Conservation (phyloP, 2,329 filamentous ascomycete species). For the Alternaria novae-zelandiae region DNA sequence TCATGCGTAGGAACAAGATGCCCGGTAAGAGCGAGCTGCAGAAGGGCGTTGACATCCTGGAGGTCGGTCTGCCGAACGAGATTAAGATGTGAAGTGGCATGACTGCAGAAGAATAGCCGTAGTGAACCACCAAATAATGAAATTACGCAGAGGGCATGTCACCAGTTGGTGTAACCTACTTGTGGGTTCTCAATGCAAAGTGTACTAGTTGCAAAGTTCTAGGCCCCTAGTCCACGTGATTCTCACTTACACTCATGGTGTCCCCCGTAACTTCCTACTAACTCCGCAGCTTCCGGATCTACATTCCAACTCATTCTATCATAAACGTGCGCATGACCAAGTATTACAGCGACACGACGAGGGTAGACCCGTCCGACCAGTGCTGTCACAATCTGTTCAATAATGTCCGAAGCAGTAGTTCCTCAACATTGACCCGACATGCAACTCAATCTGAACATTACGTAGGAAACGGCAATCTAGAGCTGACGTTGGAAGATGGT, state of each 20-base stretch:
- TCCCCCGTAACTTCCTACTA: background rate
- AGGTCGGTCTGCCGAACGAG: conserved; percentile 53
- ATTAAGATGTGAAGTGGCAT: conserved; percentile 49
- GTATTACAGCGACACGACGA: background rate
- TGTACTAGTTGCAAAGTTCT: background rate
- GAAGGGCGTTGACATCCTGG: conserved; percentile 61
- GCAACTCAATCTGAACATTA: background rate
- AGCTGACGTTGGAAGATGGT: background rate
- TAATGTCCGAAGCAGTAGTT: background rate
- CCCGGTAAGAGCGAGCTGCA: conserved; percentile 78
- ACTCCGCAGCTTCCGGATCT: background rate
- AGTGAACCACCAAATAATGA: background rate
- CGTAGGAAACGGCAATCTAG: background rate
- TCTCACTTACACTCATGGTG: background rate
- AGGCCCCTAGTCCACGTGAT: background rate
- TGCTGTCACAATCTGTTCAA: background rate
- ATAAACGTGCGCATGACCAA: background rate
- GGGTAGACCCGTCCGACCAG: background rate
- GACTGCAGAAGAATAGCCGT: background rate
- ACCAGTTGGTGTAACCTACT: background rate
- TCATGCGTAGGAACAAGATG: conserved; percentile 87
- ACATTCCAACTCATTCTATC: background rate
- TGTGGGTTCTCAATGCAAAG: background rate
- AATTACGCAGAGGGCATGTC: background rate
- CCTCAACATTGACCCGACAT: background rate